Evolutionary conservation across 2,329 filamentous ascomycete species (phyloP).

Genomic region (Aspergillaceae sp.): DNA sequence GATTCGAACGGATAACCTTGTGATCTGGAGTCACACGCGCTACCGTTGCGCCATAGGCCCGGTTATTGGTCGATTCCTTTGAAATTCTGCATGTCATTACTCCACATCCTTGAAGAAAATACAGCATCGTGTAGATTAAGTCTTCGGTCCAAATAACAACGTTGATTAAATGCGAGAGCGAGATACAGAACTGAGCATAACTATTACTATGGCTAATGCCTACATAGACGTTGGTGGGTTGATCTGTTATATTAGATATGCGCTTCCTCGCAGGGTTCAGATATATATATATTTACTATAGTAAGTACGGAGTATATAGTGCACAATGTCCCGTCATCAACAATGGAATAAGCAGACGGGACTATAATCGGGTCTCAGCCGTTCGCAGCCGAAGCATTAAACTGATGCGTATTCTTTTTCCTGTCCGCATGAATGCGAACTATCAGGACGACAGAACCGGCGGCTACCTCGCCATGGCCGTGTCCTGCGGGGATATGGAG

Average conservation of each 20-base stretch:
- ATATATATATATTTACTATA: not conserved
- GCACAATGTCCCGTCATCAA: not conserved
- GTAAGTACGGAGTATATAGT: not conserved
- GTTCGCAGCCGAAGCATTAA: not conserved
- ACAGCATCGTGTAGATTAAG: not conserved
- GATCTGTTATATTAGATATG: not conserved
- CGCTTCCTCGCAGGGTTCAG: not conserved
- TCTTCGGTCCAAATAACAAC: not conserved
- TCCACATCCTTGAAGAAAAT: not conserved
- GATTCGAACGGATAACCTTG: not conserved
- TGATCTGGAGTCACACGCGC: conserved; percentile 1
- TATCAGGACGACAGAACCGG: not conserved
- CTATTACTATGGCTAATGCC: not conserved
- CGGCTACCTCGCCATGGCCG: not conserved
- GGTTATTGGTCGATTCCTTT: not conserved
- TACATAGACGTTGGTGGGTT: not conserved
- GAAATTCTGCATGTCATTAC: not conserved
- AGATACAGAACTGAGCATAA: not conserved
- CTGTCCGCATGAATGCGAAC: not conserved
- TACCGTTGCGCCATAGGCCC: conserved; percentile 1
- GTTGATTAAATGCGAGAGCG: not conserved
- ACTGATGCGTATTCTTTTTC: not conserved
- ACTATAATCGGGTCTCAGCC: not conserved
- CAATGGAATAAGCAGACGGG: not conserved
- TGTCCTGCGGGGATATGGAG: not conserved